A percentile compares a stretch with the other conserved stretches of the same genome.
Conservation (phyloP, 2,329 filamentous ascomycete genomes). For the Berkeleyomyces rouxiae region DNA sequence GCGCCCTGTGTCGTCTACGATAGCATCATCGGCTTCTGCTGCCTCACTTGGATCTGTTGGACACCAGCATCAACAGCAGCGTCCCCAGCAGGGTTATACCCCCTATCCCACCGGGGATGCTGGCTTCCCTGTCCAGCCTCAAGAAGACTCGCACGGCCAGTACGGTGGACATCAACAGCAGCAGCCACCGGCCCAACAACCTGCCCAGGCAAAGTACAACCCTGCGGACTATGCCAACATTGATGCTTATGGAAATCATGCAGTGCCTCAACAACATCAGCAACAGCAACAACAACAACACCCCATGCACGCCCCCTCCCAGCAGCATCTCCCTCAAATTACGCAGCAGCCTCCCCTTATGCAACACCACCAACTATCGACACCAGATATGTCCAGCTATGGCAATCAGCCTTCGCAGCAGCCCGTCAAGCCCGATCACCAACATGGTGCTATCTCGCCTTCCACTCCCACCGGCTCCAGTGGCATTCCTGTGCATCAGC, state of each 20-base stretch:
- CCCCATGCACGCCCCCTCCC: slow-evolving; percentile 14
- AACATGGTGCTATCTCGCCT: slow-evolving; percentile 15
- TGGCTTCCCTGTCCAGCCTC: neutral
- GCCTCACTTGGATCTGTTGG: slow-evolving; percentile 42
- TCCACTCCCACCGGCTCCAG: slow-evolving; percentile 18
- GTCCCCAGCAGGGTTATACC: slow-evolving; percentile 21
- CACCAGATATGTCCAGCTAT: slow-evolving; percentile 18
- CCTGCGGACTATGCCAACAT: slow-evolving; percentile 58
- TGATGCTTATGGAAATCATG: slow-evolving; percentile 29
- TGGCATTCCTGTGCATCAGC: slow-evolving; percentile 17
- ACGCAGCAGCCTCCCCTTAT: slow-evolving; percentile 16
- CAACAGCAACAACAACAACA: slow-evolving; percentile 23
- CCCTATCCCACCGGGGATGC: slow-evolving; percentile 13
- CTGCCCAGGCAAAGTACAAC: slow-evolving; percentile 53
- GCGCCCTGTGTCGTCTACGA: slow-evolving; percentile 27
- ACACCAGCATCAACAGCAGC: slow-evolving; percentile 23
- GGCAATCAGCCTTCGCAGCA: slow-evolving; percentile 18
- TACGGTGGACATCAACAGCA: slow-evolving; percentile 19
- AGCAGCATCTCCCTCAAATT: slow-evolving; percentile 6
- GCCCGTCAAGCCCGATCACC: slow-evolving; percentile 22
- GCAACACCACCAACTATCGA: slow-evolving; percentile 17
- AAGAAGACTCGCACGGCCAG: slow-evolving; percentile 13
- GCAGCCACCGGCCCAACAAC: slow-evolving; percentile 23
- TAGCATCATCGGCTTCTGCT: slow-evolving; percentile 37
- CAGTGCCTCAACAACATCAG: slow-evolving; percentile 23